Conservation (phyloP, 164 flowering plant genomes). For the Berberis vulgaris region DNA sequence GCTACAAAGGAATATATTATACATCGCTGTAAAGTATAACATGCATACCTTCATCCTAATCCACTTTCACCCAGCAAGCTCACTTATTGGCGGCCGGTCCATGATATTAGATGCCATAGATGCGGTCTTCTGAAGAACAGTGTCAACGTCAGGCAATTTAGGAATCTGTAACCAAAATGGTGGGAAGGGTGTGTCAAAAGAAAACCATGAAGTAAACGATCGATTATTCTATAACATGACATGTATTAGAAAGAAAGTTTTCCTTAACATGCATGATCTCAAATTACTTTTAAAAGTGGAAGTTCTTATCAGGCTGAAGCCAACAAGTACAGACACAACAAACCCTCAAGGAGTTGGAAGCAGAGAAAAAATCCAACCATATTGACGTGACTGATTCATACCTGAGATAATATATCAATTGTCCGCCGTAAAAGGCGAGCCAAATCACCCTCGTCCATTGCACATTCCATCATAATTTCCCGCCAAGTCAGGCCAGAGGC, state of each 20-base stretch:
- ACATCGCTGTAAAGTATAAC: neutral
- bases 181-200: neutral
- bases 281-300: too few species aligned
- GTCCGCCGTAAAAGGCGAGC: slow-evolving; percentile 85
- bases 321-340: too few species aligned
- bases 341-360: neutral
- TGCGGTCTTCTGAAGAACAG: slow-evolving; percentile 58
- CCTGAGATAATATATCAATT: slow-evolving; percentile 80
- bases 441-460: slow-evolving; percentile 97
- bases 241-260: too few species aligned
- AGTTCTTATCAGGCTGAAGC: too few species aligned
- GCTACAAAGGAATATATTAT: neutral
- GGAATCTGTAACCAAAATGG: slow-evolving; percentile 46
- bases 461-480: slow-evolving; percentile 96
- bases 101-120: slow-evolving; percentile 54
- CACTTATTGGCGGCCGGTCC: slow-evolving; percentile 96
- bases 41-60: neutral
- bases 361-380: neutral
- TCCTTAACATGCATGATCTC: too few species aligned
- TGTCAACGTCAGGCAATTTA: slow-evolving; percentile 85
- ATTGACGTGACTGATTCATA: slow-evolving; percentile 4
- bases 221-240: neutral
- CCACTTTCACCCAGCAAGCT: slow-evolving; percentile 61
- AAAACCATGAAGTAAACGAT: neutral
- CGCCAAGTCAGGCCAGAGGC: slow-evolving; percentile 93